Percentiles rank a stretch among this genome's conserved stretches.
Evolutionary conservation across 305 asterid species (phyloP).

Genomic region (Ilex paraguariensis): DNA sequence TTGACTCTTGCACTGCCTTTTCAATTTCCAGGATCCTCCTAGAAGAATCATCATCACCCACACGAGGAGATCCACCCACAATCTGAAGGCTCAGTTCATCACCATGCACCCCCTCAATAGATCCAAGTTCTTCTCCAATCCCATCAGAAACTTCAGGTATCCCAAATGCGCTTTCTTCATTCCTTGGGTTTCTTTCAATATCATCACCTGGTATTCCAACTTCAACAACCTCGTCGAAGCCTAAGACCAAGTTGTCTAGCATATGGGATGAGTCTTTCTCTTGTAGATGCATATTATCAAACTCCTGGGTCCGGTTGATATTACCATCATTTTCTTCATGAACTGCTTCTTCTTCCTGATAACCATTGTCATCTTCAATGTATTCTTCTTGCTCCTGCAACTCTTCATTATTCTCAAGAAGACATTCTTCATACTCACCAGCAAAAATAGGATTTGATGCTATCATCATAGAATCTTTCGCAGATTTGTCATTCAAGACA

Average conservation of each 20-base stretch:
- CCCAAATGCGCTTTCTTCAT: conserved; percentile 47
- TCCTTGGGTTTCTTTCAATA: conserved; percentile 44
- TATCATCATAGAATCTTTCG: conserved; percentile 24
- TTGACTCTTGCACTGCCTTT: conserved; percentile 33
- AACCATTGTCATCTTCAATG: conserved; percentile 90
- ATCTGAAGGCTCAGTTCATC: conserved; percentile 43
- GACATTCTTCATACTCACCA: conserved; percentile 87
- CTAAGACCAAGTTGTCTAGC: conserved; percentile 72
- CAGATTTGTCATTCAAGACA: conserved; percentile 42
- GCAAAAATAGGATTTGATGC: conserved; percentile 51
- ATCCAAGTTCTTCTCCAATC: conserved; percentile 36
- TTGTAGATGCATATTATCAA: conserved; percentile 55
- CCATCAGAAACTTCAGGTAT: conserved; percentile 36
- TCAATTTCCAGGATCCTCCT: conserved; percentile 35
- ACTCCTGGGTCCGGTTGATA: conserved; percentile 55
- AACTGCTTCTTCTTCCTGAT: conserved; percentile 84
- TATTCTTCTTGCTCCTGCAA: conserved; percentile 90
- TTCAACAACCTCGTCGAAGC: conserved; percentile 92
- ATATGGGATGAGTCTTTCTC: conserved; percentile 46
- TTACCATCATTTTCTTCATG: conserved; percentile 69
- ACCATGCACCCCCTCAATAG: conserved; percentile 35
- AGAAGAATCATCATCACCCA: conserved; percentile 32
- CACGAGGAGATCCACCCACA: conserved; percentile 31
- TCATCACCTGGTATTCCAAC: conserved; percentile 85
- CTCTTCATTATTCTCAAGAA: conserved; percentile 52